These are phyloP conservation scores for Didymella keratinophila DNA, from an alignment of 2,329 filamentous ascomycete species.

Conservation along the genomic window DNA sequence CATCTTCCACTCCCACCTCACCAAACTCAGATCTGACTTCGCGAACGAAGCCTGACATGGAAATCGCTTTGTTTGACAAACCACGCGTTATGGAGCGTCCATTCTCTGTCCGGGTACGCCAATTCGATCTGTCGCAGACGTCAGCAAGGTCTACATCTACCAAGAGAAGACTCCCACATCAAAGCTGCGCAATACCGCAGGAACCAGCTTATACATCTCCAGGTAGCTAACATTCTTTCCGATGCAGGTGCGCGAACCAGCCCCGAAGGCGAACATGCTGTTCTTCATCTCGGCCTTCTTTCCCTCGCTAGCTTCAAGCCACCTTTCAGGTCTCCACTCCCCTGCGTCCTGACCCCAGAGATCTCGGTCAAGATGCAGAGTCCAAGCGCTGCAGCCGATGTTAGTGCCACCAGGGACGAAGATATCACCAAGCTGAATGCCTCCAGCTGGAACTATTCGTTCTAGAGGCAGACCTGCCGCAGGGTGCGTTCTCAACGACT, in stretches of 20 bases:
- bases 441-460: conserved; percentile 50
- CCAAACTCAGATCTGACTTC: neutral
- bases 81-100: conserved; percentile 25
- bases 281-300: conserved; percentile 43
- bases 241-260: conserved; percentile 25
- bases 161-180: conserved; percentile 14
- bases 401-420: conserved; percentile 23
- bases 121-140: conserved; percentile 10
- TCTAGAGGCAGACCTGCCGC: conserved; percentile 52
- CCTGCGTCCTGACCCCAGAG: conserved; percentile 22
- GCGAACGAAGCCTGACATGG: conserved; percentile 11
- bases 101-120: conserved; percentile 13
- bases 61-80: conserved; percentile 26
- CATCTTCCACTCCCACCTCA: neutral
- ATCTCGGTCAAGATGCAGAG: conserved; percentile 20
- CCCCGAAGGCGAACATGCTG: conserved; percentile 27
- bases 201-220: conserved; percentile 31
- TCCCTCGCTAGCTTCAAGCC: conserved; percentile 20
- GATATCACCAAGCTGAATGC: conserved; percentile 20
- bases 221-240: conserved; percentile 29
- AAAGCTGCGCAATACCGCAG: conserved; percentile 22
- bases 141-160: neutral
- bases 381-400: conserved; percentile 27
- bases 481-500: conserved; percentile 54
- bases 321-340: conserved; percentile 27